A percentile compares a stretch with the other conserved stretches of the same genome.
These are phyloP conservation scores for Dianthus caryophyllus DNA, from an alignment of 148 eudicot genomes.

Conservation along the genomic window DNA sequence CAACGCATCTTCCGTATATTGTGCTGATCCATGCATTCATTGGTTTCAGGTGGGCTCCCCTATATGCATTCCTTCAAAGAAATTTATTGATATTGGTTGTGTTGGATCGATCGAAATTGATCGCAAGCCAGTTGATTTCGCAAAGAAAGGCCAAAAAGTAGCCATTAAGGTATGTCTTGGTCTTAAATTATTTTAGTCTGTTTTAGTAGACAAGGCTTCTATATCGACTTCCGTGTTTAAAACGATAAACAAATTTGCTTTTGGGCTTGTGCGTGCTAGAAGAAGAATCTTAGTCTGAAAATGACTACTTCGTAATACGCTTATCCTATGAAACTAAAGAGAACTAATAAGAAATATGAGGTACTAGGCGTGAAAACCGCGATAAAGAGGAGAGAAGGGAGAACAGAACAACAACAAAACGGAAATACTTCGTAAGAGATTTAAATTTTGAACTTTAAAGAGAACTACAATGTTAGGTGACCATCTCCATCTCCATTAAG, in stretches of 20 bases:
- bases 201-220: no score
- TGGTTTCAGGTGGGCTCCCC: conserved; percentile 77
- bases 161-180: conserved; percentile 62
- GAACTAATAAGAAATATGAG: no score
- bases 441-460: no score
- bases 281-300: neutral
- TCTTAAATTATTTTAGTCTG: neutral
- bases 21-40: conserved; percentile 29
- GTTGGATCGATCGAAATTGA: conserved; percentile 77
- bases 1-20: neutral
- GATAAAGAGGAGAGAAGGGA: no score
- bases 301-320: no score
- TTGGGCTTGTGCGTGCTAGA: neutral
- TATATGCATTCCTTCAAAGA: conserved; percentile 66
- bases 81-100: conserved; percentile 68
- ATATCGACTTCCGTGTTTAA: no score
- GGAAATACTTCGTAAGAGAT: no score
- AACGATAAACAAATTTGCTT: neutral
- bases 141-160: conserved; percentile 79
- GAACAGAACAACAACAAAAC: conserved; percentile 3
- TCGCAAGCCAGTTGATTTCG: conserved; percentile 62
- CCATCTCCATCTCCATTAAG: conserved; percentile 35
- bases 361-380: conserved; percentile 67
- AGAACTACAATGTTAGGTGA: no score
- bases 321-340: no score